phyloP scores from a whole-genome alignment of 2,329 filamentous ascomycete genomes.

The Trichoderma sp. region DNA sequence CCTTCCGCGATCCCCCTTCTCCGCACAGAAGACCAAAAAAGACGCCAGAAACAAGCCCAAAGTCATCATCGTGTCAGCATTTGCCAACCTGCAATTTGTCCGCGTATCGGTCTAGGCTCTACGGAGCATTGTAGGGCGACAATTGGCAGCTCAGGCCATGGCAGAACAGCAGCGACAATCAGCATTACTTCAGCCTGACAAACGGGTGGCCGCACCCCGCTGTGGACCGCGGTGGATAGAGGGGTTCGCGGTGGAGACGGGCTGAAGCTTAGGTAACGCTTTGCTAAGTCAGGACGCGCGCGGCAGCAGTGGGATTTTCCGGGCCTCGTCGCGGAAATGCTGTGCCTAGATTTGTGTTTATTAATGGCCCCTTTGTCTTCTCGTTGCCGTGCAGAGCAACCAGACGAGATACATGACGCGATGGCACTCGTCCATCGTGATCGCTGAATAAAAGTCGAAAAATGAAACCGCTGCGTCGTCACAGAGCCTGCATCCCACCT shows the following conservation, averaged over 20 bases:
- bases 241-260: not conserved
- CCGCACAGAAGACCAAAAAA: too few relatives aligned
- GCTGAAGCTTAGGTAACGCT: constrained; percentile 30
- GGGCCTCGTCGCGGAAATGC: not conserved
- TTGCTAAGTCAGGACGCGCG: constrained; percentile 24
- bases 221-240: not conserved
- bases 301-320: not conserved
- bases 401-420: not conserved
- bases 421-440: not conserved
- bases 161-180: not conserved
- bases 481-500: not conserved
- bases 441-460: not conserved
- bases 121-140: not conserved
- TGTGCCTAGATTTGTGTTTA: not conserved
- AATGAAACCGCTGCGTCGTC: not conserved
- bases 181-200: constrained; percentile 34
- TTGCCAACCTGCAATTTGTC: not conserved
- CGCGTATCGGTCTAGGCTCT: not conserved
- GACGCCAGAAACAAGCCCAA: not conserved
- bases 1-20: too few relatives aligned
- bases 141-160: not conserved
- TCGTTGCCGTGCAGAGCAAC: not conserved
- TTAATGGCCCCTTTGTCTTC: not conserved
- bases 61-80: constrained; percentile 17
- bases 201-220: constrained; percentile 21